A percentile compares a stretch with the other conserved stretches of the same genome.
Evolutionary conservation across 176 grass and related monocot species (phyloP).

Genomic region (Themeda triandra): DNA sequence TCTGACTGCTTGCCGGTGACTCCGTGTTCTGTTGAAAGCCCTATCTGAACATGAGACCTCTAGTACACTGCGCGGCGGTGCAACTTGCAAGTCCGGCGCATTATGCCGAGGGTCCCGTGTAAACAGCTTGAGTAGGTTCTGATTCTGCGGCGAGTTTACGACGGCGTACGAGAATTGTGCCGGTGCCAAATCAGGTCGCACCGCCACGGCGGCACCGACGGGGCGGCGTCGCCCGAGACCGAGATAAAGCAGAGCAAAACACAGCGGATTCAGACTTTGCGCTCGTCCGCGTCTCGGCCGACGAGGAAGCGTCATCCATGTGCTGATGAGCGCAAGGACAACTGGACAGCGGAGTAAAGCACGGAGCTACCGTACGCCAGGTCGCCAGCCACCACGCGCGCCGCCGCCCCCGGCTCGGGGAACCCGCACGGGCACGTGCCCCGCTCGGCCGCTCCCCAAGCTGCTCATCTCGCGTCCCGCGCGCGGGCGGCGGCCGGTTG

Average conservation of each 20-base stretch:
- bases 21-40: neutral
- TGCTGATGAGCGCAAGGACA: neutral
- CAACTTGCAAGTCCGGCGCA: neutral
- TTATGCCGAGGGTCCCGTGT: neutral
- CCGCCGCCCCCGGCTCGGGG: neutral
- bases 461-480: neutral
- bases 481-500: neutral
- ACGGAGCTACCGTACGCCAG: neutral
- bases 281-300: neutral
- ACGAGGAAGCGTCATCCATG: neutral
- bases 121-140: neutral
- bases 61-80: neutral
- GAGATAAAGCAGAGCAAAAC: neutral
- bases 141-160: neutral
- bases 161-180: neutral
- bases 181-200: conserved; percentile 1
- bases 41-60: neutral
- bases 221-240: neutral
- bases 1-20: neutral
- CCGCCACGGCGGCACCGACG: conserved; percentile 27
- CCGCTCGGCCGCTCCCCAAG: too few species aligned
- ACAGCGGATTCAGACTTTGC: neutral
- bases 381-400: neutral
- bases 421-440: neutral
- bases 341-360: neutral